A percentile compares a stretch with the other conserved stretches of the same genome.
Conservation (phyloP, 805 yeast species). For the Starmerella cellae region DNA sequence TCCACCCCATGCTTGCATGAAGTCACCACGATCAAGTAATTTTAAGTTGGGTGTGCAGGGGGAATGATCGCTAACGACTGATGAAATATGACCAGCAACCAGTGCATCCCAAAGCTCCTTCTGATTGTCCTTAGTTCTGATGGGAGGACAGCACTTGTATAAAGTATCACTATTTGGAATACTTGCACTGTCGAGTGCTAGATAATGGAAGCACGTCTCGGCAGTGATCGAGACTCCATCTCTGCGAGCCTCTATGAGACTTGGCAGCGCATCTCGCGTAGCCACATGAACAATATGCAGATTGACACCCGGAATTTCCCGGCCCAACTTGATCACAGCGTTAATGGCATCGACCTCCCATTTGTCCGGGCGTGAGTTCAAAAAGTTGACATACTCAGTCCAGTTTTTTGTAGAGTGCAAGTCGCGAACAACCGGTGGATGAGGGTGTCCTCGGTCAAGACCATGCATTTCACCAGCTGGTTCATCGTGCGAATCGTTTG, state of each 20-base stretch:
- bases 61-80: conserved; percentile 90
- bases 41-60: conserved; percentile 91
- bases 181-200: conserved; percentile 60
- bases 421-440: conserved; percentile 8
- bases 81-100: conserved; percentile 46
- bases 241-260: conserved; percentile 50
- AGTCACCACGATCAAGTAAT: conserved; percentile 71
- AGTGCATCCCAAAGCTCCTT: conserved; percentile 67
- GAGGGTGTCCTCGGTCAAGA: conserved; percentile 1
- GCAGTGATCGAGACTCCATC: conserved; percentile 42
- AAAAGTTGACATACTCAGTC: conserved; percentile 52
- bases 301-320: conserved; percentile 28
- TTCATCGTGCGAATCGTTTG: neutral
- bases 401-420: neutral
- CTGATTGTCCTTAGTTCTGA: conserved; percentile 61
- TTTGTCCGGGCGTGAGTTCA: conserved; percentile 80
- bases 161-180: conserved; percentile 68
- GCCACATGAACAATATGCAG: conserved; percentile 87
- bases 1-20: conserved; percentile 93
- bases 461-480: neutral
- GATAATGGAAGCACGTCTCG: conserved; percentile 90
- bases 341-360: conserved; percentile 77
- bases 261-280: conserved; percentile 66
- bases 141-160: conserved; percentile 93
- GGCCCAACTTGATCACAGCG: conserved; percentile 51